Evolutionary conservation across 2,329 filamentous ascomycete genomes (phyloP), one percentile per base, ranked within the genome.

Genomic region (Fusarium austroafricanum): DNA sequence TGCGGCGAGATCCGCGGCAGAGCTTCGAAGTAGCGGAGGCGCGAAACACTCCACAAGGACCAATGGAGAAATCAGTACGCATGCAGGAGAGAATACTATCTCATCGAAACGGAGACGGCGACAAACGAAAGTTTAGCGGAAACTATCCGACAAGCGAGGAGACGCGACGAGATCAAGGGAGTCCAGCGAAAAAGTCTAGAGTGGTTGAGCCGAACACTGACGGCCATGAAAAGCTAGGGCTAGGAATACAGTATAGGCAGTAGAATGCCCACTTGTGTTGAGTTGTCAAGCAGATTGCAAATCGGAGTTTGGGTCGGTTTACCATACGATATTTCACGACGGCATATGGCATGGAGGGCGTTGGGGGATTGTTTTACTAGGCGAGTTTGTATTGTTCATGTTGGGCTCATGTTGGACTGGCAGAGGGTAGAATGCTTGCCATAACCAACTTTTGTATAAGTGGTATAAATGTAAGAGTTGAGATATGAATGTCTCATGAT

Each of bases 1-100:
- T 93, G 65, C 89, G 90, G 17, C 84, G 87, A 37, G 83, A 87
- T 50, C 79, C 84, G 2, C 80, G 83, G 11, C 81, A 84, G 73
- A 86, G 83, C 65, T 85, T 86, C 23, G 86, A 86, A 40, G 79
- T 84, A 5, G 81, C 80, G 1, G 79, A 78, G 61, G 81, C 83
- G 75, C 9, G 83, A 81, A 15, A 78, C 81, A 26, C 82, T 18
- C 83, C 82, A 10, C 82, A 83, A 2, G 76, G 76, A 2, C 79
- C 82, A 15, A 75, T 78, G 3, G 84, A 86, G 64, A 71, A 70
- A 71, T 80, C 81, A 21, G 81, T 79, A 7, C 81, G 81, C 61
- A 76, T 86, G 65, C 84, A 87, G 69, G 83, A 84, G n/a, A 85
- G 81, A 71, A 74, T 87, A 2, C 82, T 85, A 58, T 81, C 82